A percentile compares a stretch with the other conserved stretches of the same genome.
Conservation (phyloP, 306 rosid species). For the Psophocarpus tetragonolobus region DNA sequence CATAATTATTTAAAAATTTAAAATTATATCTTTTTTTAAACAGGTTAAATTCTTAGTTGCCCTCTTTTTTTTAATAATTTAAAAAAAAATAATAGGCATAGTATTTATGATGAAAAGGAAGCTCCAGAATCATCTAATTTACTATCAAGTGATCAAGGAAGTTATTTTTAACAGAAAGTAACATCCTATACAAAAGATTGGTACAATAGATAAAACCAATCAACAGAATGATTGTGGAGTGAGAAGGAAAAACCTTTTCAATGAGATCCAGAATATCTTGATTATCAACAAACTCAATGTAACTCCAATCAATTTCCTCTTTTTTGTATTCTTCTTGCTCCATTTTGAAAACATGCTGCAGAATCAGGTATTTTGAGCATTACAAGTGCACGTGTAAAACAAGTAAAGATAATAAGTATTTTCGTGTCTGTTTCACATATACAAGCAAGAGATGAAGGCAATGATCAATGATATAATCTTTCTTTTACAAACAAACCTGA, state of each 20-base stretch:
- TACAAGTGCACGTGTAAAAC: constrained; percentile 14
- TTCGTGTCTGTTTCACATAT: background rate
- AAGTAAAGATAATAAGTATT: background rate
- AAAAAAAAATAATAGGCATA: background rate
- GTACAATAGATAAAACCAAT: constrained; percentile 13
- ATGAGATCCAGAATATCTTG: constrained; percentile 94
- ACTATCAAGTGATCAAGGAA: background rate
- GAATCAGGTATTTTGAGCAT: constrained; percentile 39
- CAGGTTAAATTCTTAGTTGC: background rate
- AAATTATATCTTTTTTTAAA: background rate
- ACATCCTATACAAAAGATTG: constrained; percentile 23
- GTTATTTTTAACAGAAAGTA: constrained; percentile 5
- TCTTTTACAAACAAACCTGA: constrained; percentile 65
- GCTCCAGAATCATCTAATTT: constrained; percentile 9
- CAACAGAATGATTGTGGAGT: constrained; percentile 23
- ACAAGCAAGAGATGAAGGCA: constrained; percentile 29
- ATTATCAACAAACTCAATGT: constrained; percentile 98
- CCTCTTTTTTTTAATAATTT: background rate
- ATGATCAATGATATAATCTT: constrained; percentile 24
- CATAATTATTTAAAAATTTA: background rate
- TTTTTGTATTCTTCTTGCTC: constrained; percentile 99
- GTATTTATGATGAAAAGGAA: constrained; percentile 15
- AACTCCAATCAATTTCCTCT: constrained; percentile 99
- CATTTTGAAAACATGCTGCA: constrained; percentile 99
- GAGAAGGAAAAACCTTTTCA: constrained; percentile 77